phyloP scores from a whole-genome alignment of 371 early-diverging fungal genomes.

The Aphelidium insulamus region DNA sequence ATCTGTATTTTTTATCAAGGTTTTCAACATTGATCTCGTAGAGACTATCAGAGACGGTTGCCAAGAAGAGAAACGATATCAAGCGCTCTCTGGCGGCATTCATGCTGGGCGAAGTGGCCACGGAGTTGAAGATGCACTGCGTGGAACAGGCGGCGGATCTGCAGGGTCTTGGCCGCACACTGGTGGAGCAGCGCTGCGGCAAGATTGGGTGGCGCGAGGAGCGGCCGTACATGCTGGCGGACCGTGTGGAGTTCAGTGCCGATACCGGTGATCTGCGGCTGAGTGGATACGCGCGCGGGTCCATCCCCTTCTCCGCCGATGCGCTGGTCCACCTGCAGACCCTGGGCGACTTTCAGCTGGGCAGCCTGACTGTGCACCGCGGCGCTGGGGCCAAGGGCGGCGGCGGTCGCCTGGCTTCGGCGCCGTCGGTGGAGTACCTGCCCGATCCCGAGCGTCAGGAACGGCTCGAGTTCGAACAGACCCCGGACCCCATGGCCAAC shows the following conservation, averaged over 20 bases:
- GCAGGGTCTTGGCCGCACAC: conserved; percentile 29
- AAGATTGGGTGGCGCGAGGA: conserved; percentile 64
- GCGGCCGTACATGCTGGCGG: conserved; percentile 67
- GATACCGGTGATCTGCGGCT: conserved; percentile 29
- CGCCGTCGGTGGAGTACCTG: conserved; percentile 23
- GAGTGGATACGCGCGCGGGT: conserved; percentile 56
- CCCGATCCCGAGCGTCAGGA: conserved; percentile 48
- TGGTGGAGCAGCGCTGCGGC: conserved; percentile 51
- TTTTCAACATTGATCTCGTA: conserved; percentile 8
- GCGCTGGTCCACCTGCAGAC: conserved; percentile 71
- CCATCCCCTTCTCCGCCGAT: conserved; percentile 58
- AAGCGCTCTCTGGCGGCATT: conserved; percentile 61
- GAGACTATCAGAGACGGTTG: conserved; percentile 20
- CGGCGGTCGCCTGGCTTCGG: conserved; percentile 17
- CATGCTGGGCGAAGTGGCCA: conserved; percentile 68
- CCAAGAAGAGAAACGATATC: conserved; percentile 43
- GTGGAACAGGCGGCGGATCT: conserved; percentile 23
- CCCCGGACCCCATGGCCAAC: conserved; percentile 63
- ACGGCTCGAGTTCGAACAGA: conserved; percentile 53
- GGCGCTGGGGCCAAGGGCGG: conserved; percentile 5
- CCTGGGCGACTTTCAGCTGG: conserved; percentile 75
- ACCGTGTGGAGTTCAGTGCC: conserved; percentile 35
- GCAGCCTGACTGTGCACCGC: conserved; percentile 8
- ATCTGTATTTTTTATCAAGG: conserved; percentile 1
- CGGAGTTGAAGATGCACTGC: conserved; percentile 38